Conservation (phyloP, 2,329 filamentous ascomycete genomes). For the Ceratocystiopsis brevicomis region DNA sequence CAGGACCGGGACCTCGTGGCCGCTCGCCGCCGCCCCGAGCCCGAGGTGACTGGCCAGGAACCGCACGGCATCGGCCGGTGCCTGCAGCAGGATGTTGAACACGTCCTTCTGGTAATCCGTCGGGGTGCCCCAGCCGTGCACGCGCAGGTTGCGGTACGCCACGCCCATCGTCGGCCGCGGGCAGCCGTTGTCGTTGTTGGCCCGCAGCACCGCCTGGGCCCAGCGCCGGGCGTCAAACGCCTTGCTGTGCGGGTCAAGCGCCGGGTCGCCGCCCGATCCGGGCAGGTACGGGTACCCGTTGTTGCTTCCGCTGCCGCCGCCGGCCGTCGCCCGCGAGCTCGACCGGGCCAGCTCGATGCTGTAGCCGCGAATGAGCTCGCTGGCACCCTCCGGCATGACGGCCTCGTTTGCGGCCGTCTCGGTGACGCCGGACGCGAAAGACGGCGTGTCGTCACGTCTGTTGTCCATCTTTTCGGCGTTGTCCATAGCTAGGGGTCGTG, state of each 20-base stretch:
- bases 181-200: conserved; percentile 11
- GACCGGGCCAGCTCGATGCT: conserved; percentile 8
- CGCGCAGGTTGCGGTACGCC: conserved; percentile 46
- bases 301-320: too few relatives aligned
- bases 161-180: conserved; percentile 32
- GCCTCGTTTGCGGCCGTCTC: background rate
- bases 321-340: background rate
- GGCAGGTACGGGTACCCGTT: too few relatives aligned
- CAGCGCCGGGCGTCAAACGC: conserved; percentile 26
- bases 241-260: conserved; percentile 23
- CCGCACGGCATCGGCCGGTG: conserved; percentile 22
- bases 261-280: conserved; percentile 7
- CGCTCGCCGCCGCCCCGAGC: too few relatives aligned
- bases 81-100: conserved; percentile 37
- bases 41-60: conserved; percentile 29
- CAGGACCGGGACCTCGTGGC: conserved; percentile 32
- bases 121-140: conserved; percentile 45
- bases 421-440: background rate
- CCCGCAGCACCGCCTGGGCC: conserved; percentile 25
- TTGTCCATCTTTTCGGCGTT: background rate
- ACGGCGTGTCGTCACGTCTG: background rate
- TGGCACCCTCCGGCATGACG: background rate
- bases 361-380: conserved; percentile 5
- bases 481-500: background rate
- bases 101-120: conserved; percentile 55